Evolutionary conservation across 176 grass and related monocot genomes (phyloP).

Genomic region (Avena sativa): DNA sequence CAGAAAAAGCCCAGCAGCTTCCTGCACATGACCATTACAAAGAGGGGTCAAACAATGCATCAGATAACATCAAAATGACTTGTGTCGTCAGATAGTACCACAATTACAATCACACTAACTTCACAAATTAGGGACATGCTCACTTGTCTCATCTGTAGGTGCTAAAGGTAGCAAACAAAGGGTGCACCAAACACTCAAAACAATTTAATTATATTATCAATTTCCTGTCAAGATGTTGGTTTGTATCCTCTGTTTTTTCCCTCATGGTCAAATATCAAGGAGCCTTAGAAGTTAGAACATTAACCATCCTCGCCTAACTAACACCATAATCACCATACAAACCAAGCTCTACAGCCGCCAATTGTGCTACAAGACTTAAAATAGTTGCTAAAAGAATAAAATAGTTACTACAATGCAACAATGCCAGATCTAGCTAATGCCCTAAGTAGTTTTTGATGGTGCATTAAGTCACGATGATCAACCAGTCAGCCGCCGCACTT

Average conservation of each 20-base stretch:
- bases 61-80: conserved; percentile 8
- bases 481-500: background rate
- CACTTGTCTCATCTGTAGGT: background rate
- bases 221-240: background rate
- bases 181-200: background rate
- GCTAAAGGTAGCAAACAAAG: background rate
- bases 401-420: background rate
- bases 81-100: background rate
- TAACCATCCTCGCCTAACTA: background rate
- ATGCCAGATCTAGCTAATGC: background rate
- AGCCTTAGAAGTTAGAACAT: background rate
- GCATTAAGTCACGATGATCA: background rate
- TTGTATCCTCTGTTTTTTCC: background rate
- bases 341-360: background rate
- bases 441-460: background rate
- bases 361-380: background rate
- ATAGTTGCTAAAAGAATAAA: background rate
- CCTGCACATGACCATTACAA: conserved; percentile 53
- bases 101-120: background rate
- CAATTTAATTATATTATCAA: background rate
- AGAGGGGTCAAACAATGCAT: background rate
- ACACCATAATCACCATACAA: background rate
- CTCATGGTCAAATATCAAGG: background rate
- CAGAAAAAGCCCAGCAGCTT: conserved; percentile 98
- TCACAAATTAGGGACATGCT: background rate